A percentile compares a stretch with the other conserved stretches of the same genome.
Conservation (phyloP, 345 rosid species). For the Brassica carinata region DNA sequence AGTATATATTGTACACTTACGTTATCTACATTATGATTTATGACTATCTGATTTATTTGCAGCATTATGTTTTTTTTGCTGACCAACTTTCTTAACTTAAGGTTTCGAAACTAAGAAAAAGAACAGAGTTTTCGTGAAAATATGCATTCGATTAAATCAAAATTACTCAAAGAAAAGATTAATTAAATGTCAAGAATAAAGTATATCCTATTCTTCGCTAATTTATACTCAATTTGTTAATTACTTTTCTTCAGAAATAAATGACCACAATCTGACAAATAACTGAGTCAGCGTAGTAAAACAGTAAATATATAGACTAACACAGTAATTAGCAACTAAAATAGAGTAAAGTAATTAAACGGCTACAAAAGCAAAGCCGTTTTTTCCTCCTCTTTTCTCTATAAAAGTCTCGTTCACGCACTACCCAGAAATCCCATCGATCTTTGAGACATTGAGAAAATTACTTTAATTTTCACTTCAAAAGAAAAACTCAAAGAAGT, state of each 20-base stretch:
- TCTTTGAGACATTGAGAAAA: not conserved
- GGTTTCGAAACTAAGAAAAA: not conserved
- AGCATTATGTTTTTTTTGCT: not conserved
- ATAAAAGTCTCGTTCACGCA: conserved; percentile 36
- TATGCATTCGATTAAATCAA: not conserved
- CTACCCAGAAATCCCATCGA: conserved; percentile 17
- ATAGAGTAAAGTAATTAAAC: conserved; percentile 4
- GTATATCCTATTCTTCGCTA: not conserved
- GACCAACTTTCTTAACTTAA: not conserved
- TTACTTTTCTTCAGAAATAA: conserved; percentile 2
- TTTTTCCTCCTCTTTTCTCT: conserved; percentile 22
- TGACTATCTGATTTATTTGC: not conserved
- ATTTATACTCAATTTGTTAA: not conserved
- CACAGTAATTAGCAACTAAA: not conserved
- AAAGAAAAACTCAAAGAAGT: conserved; percentile 24
- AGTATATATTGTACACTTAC: too few relatives aligned
- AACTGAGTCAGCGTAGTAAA: conserved; percentile 12
- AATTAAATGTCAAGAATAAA: conserved; percentile 6
- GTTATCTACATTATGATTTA: not conserved
- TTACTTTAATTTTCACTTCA: not conserved
- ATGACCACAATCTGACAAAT: conserved; percentile 19
- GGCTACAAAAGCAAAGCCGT: conserved; percentile 33
- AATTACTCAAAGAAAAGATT: not conserved
- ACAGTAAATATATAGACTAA: not conserved
- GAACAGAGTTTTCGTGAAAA: not conserved